Conservation (phyloP, 2,329 filamentous ascomycete species). For the Hortaea werneckii region DNA sequence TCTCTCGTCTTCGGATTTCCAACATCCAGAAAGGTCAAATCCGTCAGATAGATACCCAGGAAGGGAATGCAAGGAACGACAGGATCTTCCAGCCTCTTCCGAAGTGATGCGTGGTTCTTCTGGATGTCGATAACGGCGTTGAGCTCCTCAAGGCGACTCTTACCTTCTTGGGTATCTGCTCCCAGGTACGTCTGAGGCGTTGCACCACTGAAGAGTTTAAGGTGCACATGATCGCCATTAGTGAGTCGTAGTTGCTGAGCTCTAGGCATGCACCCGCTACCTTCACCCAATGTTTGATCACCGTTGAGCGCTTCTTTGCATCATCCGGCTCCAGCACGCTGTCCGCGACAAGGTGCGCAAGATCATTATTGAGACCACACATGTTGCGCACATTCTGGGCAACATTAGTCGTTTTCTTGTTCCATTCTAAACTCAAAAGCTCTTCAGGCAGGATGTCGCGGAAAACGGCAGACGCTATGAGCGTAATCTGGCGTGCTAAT, state of each 20-base stretch:
- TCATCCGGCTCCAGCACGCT: conserved; percentile 84
- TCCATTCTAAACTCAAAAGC: conserved; percentile 85
- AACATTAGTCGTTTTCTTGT: conserved; percentile 68
- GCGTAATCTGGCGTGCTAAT: conserved; percentile 79
- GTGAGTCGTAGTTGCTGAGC: conserved; percentile 87
- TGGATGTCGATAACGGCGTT: conserved; percentile 80
- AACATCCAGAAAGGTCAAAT: conserved; percentile 90
- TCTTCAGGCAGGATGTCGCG: conserved; percentile 88
- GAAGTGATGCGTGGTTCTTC: conserved; percentile 81
- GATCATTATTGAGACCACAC: conserved; percentile 82
- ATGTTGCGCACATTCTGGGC: conserved; percentile 89
- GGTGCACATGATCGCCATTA: conserved; percentile 95
- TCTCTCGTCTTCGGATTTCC: conserved; percentile 81
- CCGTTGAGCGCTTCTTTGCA: conserved; percentile 76
- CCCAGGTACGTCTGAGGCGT: conserved; percentile 86
- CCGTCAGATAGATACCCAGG: conserved; percentile 90
- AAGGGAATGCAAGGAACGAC: conserved; percentile 91
- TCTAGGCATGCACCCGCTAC: conserved; percentile 77
- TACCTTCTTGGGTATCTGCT: conserved; percentile 76
- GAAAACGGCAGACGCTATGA: conserved; percentile 86
- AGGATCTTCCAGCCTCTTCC: conserved; percentile 65
- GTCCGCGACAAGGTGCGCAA: conserved; percentile 87
- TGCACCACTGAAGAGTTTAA: conserved; percentile 85
- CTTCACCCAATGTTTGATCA: conserved; percentile 98
- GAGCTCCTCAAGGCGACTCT: conserved; percentile 65